Conservation (phyloP, 2,329 filamentous ascomycete genomes). For the Aspergillus candidus region DNA sequence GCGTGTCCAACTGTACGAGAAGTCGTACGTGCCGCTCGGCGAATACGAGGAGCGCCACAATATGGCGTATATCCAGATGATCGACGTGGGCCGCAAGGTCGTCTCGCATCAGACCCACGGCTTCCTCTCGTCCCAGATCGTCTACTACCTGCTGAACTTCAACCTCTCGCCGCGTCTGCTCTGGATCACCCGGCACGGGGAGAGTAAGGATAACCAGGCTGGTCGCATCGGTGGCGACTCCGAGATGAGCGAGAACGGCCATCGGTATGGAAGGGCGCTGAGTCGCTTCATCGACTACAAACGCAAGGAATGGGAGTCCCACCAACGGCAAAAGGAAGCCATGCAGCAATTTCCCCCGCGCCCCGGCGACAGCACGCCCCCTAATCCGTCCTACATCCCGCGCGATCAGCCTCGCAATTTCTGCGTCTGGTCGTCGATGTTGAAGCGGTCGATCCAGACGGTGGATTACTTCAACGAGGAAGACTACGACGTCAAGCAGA, state of each 20-base stretch:
- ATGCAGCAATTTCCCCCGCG: conserved; percentile 80
- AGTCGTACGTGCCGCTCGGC: conserved; percentile 84
- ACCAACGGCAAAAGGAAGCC: conserved; percentile 71
- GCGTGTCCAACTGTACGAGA: conserved; percentile 87
- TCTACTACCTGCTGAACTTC: conserved; percentile 93
- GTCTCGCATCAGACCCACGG: conserved; percentile 85
- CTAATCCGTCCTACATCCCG: conserved; percentile 70
- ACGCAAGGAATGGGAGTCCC: conserved; percentile 72
- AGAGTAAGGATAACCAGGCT: conserved; percentile 78
- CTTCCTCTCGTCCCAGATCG: conserved; percentile 85
- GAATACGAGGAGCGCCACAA: conserved; percentile 84
- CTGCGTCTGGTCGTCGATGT: conserved; percentile 98
- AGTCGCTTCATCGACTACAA: conserved; percentile 78
- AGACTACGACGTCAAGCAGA: conserved; percentile 92
- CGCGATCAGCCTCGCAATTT: conserved; percentile 71
- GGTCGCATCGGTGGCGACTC: conserved; percentile 92
- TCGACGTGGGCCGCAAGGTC: conserved; percentile 92
- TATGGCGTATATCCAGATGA: conserved; percentile 95
- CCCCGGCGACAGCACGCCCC: conserved; percentile 86
- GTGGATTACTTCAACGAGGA: conserved; percentile 91
- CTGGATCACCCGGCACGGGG: conserved; percentile 94
- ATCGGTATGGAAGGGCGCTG: conserved; percentile 70
- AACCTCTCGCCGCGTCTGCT: conserved; percentile 93
- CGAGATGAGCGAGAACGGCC: conserved; percentile 71
- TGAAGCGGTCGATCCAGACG: conserved; percentile 81